Percentiles rank a stretch among this genome's conserved stretches.
Evolutionary conservation across 2,329 filamentous ascomycete genomes (phyloP).

Genomic region (Fusarium sp.): DNA sequence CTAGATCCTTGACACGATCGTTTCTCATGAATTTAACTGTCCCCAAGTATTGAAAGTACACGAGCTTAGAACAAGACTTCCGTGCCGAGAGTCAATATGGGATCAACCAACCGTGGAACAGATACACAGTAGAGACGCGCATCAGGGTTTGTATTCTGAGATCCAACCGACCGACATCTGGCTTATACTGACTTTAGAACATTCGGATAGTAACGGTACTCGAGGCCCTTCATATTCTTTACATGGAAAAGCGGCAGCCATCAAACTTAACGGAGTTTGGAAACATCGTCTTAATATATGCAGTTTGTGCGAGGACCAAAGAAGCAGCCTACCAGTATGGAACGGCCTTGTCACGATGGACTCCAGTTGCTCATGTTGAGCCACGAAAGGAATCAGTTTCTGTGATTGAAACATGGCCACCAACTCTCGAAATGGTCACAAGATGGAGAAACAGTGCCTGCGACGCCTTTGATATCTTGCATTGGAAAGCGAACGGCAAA

Average conservation of each 20-base stretch:
- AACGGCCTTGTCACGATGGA: conserved; percentile 19
- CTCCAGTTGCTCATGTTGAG: conserved; percentile 24
- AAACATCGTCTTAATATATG: conserved; percentile 22
- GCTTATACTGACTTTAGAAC: neutral
- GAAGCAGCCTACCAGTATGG: conserved; percentile 22
- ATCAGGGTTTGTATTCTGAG: neutral
- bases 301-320: conserved; percentile 11
- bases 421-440: conserved; percentile 18
- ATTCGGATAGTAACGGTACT: conserved; percentile 1
- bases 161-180: neutral
- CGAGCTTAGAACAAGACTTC: conserved; percentile 4
- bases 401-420: conserved; percentile 25
- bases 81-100: conserved; percentile 9
- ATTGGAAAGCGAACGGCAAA: conserved; percentile 30
- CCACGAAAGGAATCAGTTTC: neutral
- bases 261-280: conserved; percentile 31
- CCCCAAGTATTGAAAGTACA: conserved; percentile 10
- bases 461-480: conserved; percentile 30
- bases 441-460: conserved; percentile 35
- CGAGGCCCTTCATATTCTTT: conserved; percentile 26
- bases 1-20: conserved; percentile 12
- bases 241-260: conserved; percentile 29
- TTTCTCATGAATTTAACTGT: conserved; percentile 13
- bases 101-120: neutral
- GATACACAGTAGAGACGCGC: neutral